A percentile compares a stretch with the other conserved stretches of the same genome.
Evolutionary conservation across 257 asterid genomes (phyloP).

Genomic region (Cinchona pubescens): DNA sequence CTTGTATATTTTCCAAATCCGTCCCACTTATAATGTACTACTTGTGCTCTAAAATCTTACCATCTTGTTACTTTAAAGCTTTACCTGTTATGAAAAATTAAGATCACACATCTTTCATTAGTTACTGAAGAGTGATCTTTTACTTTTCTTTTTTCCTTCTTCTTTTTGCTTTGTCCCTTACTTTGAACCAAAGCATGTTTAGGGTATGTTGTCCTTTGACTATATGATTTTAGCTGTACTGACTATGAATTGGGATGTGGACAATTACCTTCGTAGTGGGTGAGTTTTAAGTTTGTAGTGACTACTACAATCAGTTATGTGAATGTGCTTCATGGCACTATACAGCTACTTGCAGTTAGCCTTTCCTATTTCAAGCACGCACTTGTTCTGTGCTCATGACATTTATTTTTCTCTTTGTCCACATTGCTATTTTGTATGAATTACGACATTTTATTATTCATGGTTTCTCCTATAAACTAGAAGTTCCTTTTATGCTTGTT

Average conservation of each 20-base stretch:
- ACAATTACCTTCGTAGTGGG: neutral
- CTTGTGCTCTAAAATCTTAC: neutral
- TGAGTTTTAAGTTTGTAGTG: slow-evolving; percentile 1
- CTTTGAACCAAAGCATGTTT: neutral
- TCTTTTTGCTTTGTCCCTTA: neutral
- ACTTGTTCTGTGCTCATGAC: neutral
- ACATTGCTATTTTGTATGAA: neutral
- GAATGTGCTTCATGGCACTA: neutral
- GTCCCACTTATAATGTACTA: neutral
- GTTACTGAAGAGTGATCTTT: neutral
- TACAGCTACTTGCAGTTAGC: neutral
- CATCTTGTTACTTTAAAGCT: neutral
- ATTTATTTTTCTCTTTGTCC: neutral
- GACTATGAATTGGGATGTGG: neutral
- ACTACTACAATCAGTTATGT: neutral
- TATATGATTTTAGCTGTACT: neutral
- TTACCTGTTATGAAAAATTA: neutral
- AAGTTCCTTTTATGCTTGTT: slow-evolving; percentile 20
- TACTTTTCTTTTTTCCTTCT: neutral
- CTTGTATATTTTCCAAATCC: neutral
- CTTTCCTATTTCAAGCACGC: neutral
- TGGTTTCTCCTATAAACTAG: neutral
- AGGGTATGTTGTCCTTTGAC: neutral
- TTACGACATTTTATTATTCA: neutral
- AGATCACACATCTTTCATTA: neutral